Conservation (phyloP, 2,329 filamentous ascomycete species). For the Colletotrichum sp. region DNA sequence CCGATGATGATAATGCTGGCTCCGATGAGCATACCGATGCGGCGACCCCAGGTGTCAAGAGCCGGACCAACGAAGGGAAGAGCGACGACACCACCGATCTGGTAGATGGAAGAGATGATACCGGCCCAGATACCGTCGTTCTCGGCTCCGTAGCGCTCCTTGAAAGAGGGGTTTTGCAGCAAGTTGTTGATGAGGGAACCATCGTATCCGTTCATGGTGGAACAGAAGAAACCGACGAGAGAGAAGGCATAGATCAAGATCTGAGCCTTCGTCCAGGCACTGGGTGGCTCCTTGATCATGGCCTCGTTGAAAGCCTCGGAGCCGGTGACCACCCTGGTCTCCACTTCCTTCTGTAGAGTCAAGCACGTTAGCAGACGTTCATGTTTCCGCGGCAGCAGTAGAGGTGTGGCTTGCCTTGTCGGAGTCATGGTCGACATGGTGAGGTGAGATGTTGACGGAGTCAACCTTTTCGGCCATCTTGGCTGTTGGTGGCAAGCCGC, state of each 20-base stretch:
- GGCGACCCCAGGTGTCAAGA: conserved; percentile 52
- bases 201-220: conserved; percentile 59
- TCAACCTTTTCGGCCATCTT: conserved; percentile 20
- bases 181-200: conserved; percentile 55
- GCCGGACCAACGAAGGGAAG: conserved; percentile 51
- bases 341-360: conserved; percentile 20
- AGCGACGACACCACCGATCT: conserved; percentile 53
- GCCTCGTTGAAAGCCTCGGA: conserved; percentile 61
- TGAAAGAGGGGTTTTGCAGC: conserved; percentile 45
- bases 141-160: conserved; percentile 41
- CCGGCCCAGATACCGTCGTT: conserved; percentile 53
- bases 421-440: conserved; percentile 13
- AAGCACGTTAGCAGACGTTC: not conserved
- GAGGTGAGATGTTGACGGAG: conserved; percentile 17
- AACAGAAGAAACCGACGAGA: conserved; percentile 53
- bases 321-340: conserved; percentile 52
- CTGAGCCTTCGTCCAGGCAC: conserved; percentile 41
- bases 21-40: conserved; percentile 50
- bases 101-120: conserved; percentile 56
- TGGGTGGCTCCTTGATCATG: conserved; percentile 55
- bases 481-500: not conserved
- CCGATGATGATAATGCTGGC: conserved; percentile 47
- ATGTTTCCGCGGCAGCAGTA: fast-evolving
- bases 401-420: conserved; percentile 9
- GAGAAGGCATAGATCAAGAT: conserved; percentile 49